phyloP scores from a whole-genome alignment of 768 basidiomycete genomes.

The Mrakia frigida region DNA sequence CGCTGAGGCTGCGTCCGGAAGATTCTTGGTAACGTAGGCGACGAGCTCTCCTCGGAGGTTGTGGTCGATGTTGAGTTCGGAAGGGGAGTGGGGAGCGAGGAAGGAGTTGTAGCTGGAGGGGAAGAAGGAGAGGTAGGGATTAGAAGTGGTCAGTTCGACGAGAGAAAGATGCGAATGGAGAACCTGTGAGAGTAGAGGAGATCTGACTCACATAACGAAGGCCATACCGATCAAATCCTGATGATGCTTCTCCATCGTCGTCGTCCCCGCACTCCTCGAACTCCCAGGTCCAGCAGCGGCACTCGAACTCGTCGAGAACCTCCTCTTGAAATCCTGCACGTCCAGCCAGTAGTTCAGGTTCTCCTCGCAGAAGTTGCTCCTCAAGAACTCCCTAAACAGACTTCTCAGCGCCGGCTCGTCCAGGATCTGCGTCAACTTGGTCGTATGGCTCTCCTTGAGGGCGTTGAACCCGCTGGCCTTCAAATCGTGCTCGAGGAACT shows the following conservation, averaged over 20 bases:
- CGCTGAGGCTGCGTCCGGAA: constrained; percentile 51
- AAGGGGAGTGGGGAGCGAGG: constrained; percentile 88
- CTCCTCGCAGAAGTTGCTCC: constrained; percentile 95
- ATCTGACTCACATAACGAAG: constrained; percentile 56
- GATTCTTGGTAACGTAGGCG: constrained; percentile 85
- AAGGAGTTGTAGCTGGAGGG: constrained; percentile 73
- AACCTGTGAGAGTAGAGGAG: background rate
- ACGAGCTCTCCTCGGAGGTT: constrained; percentile 89
- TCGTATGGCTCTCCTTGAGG: constrained; percentile 82
- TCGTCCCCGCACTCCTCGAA: constrained; percentile 31
- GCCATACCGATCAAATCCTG: constrained; percentile 90
- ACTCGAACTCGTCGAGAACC: constrained; percentile 91
- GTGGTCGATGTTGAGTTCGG: constrained; percentile 98
- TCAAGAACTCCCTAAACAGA: constrained; percentile 89
- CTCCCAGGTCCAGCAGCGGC: constrained; percentile 53
- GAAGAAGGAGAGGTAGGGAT: background rate
- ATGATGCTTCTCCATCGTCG: constrained; percentile 94
- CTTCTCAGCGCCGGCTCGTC: constrained; percentile 83
- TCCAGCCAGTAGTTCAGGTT: constrained; percentile 97
- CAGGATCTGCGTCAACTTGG: constrained; percentile 82
- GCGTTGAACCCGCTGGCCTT: constrained; percentile 44
- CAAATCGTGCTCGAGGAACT: constrained; percentile 28
- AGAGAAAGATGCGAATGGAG: background rate
- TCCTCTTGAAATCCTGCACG: constrained; percentile 91
- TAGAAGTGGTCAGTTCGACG: background rate